phyloP scores from a whole-genome alignment of 2,329 filamentous ascomycete species.

The Macrophomina phaseolina region DNA sequence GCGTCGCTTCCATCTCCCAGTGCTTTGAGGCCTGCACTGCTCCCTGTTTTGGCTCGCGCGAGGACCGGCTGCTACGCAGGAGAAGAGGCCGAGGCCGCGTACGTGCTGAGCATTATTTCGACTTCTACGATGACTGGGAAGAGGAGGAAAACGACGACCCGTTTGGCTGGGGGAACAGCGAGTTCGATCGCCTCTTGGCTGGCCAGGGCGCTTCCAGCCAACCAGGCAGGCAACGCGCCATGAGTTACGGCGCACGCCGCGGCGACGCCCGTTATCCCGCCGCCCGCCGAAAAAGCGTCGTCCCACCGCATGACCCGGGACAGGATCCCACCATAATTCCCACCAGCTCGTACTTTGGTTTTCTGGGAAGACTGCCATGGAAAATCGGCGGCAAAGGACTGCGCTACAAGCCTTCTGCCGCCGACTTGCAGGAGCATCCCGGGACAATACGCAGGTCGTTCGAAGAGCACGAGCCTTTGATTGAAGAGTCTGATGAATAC shows the following conservation, averaged over 20 bases:
- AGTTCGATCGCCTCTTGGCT: conserved; percentile 82
- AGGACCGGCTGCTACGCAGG: conserved; percentile 74
- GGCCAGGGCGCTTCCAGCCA: conserved; percentile 62
- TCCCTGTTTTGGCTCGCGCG: conserved; percentile 72
- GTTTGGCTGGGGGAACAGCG: conserved; percentile 73
- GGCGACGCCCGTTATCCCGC: conserved; percentile 44
- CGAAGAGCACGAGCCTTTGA: conserved; percentile 75
- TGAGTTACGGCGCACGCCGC: conserved; percentile 84
- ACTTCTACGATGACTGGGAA: conserved; percentile 99
- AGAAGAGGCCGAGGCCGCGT: conserved; percentile 64
- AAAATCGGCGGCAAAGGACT: conserved; percentile 78
- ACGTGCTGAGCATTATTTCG: conserved; percentile 83
- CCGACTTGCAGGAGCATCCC: conserved; percentile 87
- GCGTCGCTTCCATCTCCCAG: conserved; percentile 69
- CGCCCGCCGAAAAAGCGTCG: conserved; percentile 60
- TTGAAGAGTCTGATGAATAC: conserved; percentile 65
- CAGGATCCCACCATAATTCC: conserved; percentile 87
- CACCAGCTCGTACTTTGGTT: conserved; percentile 82
- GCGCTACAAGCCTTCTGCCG: conserved; percentile 88
- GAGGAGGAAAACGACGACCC: conserved; percentile 67
- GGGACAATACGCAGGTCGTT: conserved; percentile 55
- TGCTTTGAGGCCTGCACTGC: conserved; percentile 74
- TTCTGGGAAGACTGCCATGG: conserved; percentile 82
- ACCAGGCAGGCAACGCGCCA: conserved; percentile 75
- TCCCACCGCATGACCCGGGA: conserved; percentile 55